These are phyloP conservation scores for Gossypium ekmanianum DNA, from an alignment of 345 rosid genomes.

Conservation along the genomic window DNA sequence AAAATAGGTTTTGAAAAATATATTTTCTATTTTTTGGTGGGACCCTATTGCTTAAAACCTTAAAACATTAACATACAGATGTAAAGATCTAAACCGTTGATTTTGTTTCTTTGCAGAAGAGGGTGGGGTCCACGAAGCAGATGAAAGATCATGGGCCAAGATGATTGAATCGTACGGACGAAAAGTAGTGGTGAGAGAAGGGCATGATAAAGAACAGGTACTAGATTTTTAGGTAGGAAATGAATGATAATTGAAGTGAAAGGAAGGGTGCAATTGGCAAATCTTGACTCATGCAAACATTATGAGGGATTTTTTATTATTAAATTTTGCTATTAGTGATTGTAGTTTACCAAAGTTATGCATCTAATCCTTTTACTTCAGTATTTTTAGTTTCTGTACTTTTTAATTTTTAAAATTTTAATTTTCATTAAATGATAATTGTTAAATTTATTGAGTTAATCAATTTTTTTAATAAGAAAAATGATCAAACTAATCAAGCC, in stretches of 20 bases:
- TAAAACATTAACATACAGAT: background rate
- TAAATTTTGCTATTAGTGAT: too few species aligned
- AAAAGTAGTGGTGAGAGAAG: background rate
- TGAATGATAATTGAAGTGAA: background rate
- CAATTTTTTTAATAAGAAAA: too few species aligned
- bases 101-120: background rate
- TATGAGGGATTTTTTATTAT: background rate
- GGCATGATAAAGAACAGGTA: background rate
- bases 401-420: too few species aligned
- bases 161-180: background rate
- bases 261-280: slow-evolving; percentile 3
- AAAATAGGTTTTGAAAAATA: background rate
- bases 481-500: too few species aligned
- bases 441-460: too few species aligned
- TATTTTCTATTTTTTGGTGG: background rate
- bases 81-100: background rate
- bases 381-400: too few species aligned
- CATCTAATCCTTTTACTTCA: too few species aligned
- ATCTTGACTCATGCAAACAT: background rate
- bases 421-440: too few species aligned
- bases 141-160: background rate
- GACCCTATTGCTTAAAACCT: background rate
- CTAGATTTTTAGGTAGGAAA: background rate
- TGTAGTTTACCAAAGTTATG: too few species aligned
- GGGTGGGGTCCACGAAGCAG: background rate